phyloP scores from a whole-genome alignment of 2,329 filamentous ascomycete species.

The Talaromyces atroroseus region DNA sequence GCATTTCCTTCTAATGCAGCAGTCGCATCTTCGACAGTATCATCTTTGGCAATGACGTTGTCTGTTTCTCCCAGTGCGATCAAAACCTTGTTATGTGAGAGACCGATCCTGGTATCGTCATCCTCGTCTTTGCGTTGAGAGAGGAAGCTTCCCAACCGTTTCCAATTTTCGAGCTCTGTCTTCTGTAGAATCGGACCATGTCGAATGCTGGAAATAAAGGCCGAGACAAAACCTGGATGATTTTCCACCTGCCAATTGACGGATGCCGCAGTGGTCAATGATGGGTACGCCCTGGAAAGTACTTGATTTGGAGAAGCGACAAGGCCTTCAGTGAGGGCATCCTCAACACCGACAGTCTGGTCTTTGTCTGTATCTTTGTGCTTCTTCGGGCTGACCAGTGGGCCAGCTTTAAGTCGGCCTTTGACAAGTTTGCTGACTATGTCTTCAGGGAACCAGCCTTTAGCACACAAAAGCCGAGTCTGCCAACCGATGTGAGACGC shows the following conservation, averaged over 20 bases:
- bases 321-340: constrained; percentile 38
- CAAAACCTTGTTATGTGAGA: constrained; percentile 50
- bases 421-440: constrained; percentile 50
- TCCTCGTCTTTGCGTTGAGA: constrained; percentile 31
- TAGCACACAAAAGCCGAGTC: constrained; percentile 59
- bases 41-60: constrained; percentile 59
- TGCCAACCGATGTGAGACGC: constrained; percentile 55
- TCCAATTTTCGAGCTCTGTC: constrained; percentile 54
- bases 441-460: constrained; percentile 54
- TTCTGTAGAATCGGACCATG: constrained; percentile 64
- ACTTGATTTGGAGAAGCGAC: constrained; percentile 29
- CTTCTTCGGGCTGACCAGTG: constrained; percentile 28
- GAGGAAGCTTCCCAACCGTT: constrained; percentile 48
- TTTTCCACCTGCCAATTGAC: constrained; percentile 64
- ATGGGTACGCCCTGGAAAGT: constrained; percentile 49
- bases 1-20: constrained; percentile 55
- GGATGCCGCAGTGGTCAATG: constrained; percentile 56
- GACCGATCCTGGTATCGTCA: constrained; percentile 22
- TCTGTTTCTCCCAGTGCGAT: constrained; percentile 64
- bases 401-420: constrained; percentile 44
- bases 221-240: constrained; percentile 62
- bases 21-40: constrained; percentile 58
- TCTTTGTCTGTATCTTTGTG: constrained; percentile 19
- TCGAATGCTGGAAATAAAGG: constrained; percentile 67
- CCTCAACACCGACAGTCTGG: constrained; percentile 31